Percentiles rank a stretch among this genome's conserved stretches.
Evolutionary conservation across 2,329 filamentous ascomycete species (phyloP).

Genomic region (Macroventuria anomochaeta): DNA sequence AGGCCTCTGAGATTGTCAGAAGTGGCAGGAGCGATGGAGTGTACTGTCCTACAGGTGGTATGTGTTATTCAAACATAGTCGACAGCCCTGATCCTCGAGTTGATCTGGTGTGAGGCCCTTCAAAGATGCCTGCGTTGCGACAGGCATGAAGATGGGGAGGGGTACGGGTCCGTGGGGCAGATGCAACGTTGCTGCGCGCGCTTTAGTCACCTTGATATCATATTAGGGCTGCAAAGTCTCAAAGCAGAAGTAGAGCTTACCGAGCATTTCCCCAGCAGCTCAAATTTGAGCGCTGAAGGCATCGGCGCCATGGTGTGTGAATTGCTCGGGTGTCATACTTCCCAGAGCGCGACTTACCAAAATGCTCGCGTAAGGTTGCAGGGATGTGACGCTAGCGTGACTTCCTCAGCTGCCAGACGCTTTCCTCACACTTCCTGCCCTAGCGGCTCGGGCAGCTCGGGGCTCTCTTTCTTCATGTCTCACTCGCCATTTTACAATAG

Average conservation of each 20-base stretch:
- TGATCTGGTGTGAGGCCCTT: conserved; percentile 94
- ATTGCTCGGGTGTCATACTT: neutral
- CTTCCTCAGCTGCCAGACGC: neutral
- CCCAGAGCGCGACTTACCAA: conserved; percentile 10
- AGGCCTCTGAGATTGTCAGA: conserved; percentile 63
- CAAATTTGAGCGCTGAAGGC: conserved; percentile 48
- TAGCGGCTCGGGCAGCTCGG: too few species aligned
- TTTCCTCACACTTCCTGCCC: neutral
- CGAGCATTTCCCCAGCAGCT: conserved; percentile 50
- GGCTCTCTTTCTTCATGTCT: too few species aligned
- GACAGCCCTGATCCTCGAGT: conserved; percentile 85
- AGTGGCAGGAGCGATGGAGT: neutral
- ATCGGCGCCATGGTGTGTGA: conserved; percentile 42
- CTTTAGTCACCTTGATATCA: conserved; percentile 80
- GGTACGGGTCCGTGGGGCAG: conserved; percentile 91
- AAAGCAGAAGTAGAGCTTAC: conserved; percentile 16
- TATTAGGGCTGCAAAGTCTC: neutral
- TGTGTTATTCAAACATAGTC: conserved; percentile 95
- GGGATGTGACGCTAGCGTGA: neutral
- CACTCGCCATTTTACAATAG: too few species aligned
- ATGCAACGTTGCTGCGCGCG: conserved; percentile 83
- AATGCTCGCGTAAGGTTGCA: conserved; percentile 6
- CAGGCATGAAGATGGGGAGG: conserved; percentile 97
- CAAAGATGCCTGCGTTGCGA: conserved; percentile 93
- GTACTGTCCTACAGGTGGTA: conserved; percentile 72